Base-by-base conservation (phyloP, 129 eudicot species). In the Ambrosia trifida region DNA sequence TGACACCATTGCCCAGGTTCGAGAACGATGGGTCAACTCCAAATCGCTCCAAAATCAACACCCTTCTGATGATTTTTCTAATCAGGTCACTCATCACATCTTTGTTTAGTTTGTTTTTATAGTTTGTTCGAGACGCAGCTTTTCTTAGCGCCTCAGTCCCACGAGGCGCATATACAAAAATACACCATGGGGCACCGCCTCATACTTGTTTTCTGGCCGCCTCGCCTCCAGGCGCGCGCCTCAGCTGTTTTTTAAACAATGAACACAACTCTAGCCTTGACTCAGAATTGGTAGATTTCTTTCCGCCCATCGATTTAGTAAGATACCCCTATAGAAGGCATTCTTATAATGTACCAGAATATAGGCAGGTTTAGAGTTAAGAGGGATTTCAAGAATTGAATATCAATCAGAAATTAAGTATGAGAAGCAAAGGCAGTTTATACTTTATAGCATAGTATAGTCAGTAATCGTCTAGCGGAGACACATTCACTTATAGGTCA, bases 1-100 rank as follows among this genome's bases (percentile, higher is more conserved):
- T 3, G 98, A 92, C 84, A 89, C 98, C 64, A 85, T 89, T 10
- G 96, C 98, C 66, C 98, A 92, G 79, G 75, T 92, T 62, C 83
- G 88, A 7, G 81, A 85, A 16, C 78, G 81, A 18, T 86, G 88
- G 91, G 64, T 86, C 18, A 80, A 77, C 16, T 49, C 60, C 58
- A 80, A 79, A 58, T 11, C 78, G 52, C 51, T 54, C 79, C 57
- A 50, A 51, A 19, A 40, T 2, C 80, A 72, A 44, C 41, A 60
- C 30, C 60, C 74, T 32, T 40, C 33, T 49, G 70, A 85, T 79
- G 0, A 38, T 38, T 62, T 4, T 38, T 62, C 81, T 43, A 52
- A 53, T 36, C 79, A 83, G 92, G 97, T 0, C n/a, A 19, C 6
- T 11, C 7, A 18, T 3, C 3, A 5, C 3, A 52, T 52, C 30